Base-by-base conservation (phyloP, 805 yeast species). In the Spathaspora arborariae region DNA sequence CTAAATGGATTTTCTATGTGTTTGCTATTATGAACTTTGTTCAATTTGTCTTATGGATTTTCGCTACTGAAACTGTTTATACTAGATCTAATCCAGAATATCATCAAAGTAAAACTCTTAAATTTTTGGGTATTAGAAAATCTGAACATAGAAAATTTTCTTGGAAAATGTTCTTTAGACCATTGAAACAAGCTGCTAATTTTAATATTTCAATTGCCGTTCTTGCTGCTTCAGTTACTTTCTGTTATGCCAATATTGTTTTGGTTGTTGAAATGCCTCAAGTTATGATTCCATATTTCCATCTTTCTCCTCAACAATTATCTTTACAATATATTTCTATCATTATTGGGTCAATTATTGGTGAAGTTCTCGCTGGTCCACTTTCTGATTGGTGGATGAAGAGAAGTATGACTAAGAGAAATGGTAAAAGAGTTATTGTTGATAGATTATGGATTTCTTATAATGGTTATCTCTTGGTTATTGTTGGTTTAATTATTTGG, bases 311-410 rank as follows among this genome's bases (percentile, higher is more conserved):
- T 7, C 62, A 60, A 39, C 57, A 51, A 18, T 43, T 58, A 19
- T 56, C 59, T 20, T 52, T 58, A 18, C 64, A 60, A 47, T 56
- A 49, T 42, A 46, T 58, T 24, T 50, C 59, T 1, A 42, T 60
- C 22, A 57, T 60, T 20, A 24, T 60, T 26, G 64, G 64, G 2
- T 51, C 60, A 2, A 13, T 52, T 7, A 46, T 60, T 43, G 64
- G 64, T 19, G 64, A 60, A 42, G 20, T 44, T 11, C 30, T 60
- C 18, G 61, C 58, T 6, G 64, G 64, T 9, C 52, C 55, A 11
- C 41, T 54, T 15, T 54, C 60, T 18, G 64, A 60, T 42, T 42
- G 48, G 51, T 59, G 62, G 64, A 58, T 60, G 63, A 40, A 43
- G 22, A 22, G 20, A 16, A 41, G 47, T 38, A 42, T 38, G 10